Evolutionary conservation across 2,329 filamentous ascomycete species (phyloP).

Genomic region (Blastomyces gilchristii): DNA sequence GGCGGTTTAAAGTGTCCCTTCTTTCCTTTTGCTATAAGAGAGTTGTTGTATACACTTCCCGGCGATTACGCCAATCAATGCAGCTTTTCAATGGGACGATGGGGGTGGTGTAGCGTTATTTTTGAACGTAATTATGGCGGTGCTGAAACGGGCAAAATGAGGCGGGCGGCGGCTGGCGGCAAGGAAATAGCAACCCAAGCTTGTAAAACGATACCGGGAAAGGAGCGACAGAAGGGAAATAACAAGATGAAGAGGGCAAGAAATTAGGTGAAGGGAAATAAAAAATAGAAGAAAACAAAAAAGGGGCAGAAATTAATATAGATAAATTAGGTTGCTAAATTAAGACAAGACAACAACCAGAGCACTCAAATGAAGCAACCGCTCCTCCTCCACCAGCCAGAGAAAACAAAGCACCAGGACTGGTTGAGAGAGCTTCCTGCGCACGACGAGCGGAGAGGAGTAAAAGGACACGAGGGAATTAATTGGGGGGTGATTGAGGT

Average conservation of each 20-base stretch:
- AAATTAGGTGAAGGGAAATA: background rate
- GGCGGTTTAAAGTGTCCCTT: background rate
- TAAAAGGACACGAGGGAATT: background rate
- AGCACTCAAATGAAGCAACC: background rate
- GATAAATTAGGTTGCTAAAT: constrained; percentile 2
- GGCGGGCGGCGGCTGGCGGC: background rate
- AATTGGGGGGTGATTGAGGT: too few relatives aligned
- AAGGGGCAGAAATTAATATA: constrained; percentile 7
- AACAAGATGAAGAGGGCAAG: background rate
- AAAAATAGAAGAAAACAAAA: constrained; percentile 6
- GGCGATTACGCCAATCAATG: background rate
- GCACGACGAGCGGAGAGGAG: background rate
- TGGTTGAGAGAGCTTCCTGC: background rate
- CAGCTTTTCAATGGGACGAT: background rate
- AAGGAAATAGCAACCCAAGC: background rate
- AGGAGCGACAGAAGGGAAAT: constrained; percentile 11
- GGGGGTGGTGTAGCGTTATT: background rate
- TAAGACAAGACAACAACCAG: background rate
- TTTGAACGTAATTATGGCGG: background rate
- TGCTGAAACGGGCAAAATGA: background rate
- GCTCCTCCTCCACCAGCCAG: background rate
- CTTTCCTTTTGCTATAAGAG: background rate
- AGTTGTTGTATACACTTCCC: background rate
- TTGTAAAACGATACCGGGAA: background rate
- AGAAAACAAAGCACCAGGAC: background rate